Evolutionary conservation across 345 rosid species (phyloP), one percentile per base, ranked within the genome.

Genomic region (Eutrema japonicum): DNA sequence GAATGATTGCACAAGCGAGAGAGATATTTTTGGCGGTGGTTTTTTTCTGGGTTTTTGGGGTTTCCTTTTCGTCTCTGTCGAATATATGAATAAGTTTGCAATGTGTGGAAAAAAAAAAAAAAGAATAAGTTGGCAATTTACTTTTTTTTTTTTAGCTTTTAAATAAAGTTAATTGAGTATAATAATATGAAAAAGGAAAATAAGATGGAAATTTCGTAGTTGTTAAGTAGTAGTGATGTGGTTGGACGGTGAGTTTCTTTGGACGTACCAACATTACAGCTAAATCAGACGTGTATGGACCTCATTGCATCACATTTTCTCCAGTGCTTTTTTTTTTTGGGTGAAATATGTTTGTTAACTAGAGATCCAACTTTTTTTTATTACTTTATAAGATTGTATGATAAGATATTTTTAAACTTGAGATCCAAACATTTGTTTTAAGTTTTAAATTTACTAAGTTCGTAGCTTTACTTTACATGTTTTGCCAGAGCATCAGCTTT

Each of bases 151-250:
- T 11, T 16, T 56, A 7, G 32, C 18, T 51, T 13, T 13, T 38
- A 37, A 47, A 36, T 57, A 57, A 62, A 13, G 18, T 6, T 33
- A 7, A 8, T 29, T n/a, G 27, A 64, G 64, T 32, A 26, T 11
- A 63, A 38, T 33, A 33, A 37, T 12, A 8, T 29, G 36, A 13
- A 46, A 58, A 64, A 29, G 8, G 16, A 12, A 8, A 57, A 30
- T 48, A 32, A 53, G 49, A 76, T 62, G 74, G 79, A 76, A 75
- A 43, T 69, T 76, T 68, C 70, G 79, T 76, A 76, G 74, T 68
- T 22, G 79, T 69, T 76, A 62, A 62, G 74, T 36, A 61, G 74
- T 36, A 69, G 70, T 62, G 79, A 76, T 69, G 79, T 54, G 79
- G 70, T 69, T 62, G 79, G 79, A 54, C 58, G 75, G 65, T 60